A percentile compares a stretch with the other conserved stretches of the same genome.
phyloP scores from a whole-genome alignment of 805 yeast genomes.

The Komagataella populi region DNA sequence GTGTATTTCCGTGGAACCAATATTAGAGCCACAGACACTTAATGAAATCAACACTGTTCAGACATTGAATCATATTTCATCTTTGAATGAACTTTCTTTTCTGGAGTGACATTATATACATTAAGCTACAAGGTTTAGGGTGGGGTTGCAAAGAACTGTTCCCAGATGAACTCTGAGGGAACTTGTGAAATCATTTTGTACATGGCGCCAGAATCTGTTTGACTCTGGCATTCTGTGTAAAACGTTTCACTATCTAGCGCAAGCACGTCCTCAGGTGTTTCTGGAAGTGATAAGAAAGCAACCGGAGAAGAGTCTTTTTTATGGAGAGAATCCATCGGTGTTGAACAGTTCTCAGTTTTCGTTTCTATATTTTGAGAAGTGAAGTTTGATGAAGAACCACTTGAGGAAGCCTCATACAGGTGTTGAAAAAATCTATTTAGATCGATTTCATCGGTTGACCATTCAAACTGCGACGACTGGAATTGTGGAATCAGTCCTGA shows the following conservation, averaged over 20 bases:
- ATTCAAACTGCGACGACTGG: constrained; percentile 13
- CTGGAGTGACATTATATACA: neutral
- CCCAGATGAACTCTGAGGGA: constrained; percentile 59
- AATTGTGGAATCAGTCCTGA: neutral
- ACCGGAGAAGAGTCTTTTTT: neutral
- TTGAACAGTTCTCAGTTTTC: neutral
- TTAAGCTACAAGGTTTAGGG: neutral
- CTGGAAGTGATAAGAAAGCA: neutral
- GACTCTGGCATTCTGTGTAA: neutral
- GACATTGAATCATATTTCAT: neutral
- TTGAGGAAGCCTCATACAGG: constrained; percentile 17
- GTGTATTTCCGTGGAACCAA: neutral
- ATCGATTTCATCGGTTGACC: constrained; percentile 22
- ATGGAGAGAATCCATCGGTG: neutral
- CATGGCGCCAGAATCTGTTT: neutral
- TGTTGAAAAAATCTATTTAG: constrained; percentile 36
- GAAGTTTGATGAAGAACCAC: neutral
- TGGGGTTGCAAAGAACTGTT: constrained; percentile 34
- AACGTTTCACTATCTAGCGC: neutral
- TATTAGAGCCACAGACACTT: neutral
- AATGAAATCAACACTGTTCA: neutral
- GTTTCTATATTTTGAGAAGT: neutral
- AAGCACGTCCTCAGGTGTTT: neutral
- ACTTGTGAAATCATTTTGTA: constrained; percentile 41
- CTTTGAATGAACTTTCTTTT: neutral